Conservation (phyloP, 345 rosid genomes). For the Schrenkiella parvula region DNA sequence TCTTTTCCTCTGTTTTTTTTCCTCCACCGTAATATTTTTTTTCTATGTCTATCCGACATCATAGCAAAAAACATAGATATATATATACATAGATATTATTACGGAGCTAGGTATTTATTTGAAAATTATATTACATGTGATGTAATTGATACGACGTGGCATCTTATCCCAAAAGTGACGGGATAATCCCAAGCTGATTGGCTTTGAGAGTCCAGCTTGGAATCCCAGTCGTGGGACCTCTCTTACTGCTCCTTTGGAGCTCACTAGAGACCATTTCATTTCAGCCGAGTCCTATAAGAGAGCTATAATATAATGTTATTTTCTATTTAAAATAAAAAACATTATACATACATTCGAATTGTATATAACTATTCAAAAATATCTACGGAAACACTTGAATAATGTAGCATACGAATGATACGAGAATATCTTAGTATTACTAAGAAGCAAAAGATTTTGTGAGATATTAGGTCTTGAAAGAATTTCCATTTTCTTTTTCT, state of each 20-base stretch:
- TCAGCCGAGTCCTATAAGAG: neutral
- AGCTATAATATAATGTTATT: neutral
- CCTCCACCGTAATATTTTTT: neutral
- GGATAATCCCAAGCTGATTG: slow-evolving; percentile 24
- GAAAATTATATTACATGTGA: neutral
- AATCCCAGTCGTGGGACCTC: slow-evolving; percentile 20
- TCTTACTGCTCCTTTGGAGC: slow-evolving; percentile 25
- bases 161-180: slow-evolving; percentile 35
- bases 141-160: slow-evolving; percentile 25
- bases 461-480: neutral
- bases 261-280: slow-evolving; percentile 11
- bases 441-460: neutral
- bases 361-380: slow-evolving; percentile 4
- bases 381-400: neutral
- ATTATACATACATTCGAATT: neutral
- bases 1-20: slow-evolving; percentile 24
- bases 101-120: neutral
- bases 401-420: neutral
- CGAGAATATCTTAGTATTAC: neutral
- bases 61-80: neutral
- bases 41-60: slow-evolving; percentile 10
- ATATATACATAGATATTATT: slow-evolving; percentile 4
- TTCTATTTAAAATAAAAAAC: neutral
- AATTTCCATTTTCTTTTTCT: too few species aligned
- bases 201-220: slow-evolving; percentile 31